Evolutionary conservation across 371 early-diverging fungal genomes (phyloP).

Genomic region (Phascolomyces articulosus): DNA sequence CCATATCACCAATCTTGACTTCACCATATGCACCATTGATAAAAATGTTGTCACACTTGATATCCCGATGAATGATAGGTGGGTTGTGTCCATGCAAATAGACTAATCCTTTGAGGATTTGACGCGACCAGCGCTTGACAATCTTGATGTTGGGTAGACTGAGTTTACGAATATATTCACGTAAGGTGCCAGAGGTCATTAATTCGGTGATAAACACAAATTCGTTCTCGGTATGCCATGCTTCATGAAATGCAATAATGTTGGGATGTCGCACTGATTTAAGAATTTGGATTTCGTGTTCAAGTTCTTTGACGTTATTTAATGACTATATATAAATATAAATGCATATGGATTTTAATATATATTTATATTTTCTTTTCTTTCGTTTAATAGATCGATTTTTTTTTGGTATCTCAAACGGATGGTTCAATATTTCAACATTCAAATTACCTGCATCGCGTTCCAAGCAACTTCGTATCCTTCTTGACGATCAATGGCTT

Average conservation of each 20-base stretch:
- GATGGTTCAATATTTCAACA: too few relatives aligned
- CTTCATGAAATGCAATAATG: constrained; percentile 76
- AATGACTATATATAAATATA: constrained; percentile 49
- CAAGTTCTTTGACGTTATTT: constrained; percentile 53
- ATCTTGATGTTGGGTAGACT: constrained; percentile 64
- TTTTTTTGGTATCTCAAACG: too few relatives aligned
- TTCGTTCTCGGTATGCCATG: constrained; percentile 64
- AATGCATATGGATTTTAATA: too few relatives aligned
- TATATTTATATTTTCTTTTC: too few relatives aligned
- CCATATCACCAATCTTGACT: constrained; percentile 86
- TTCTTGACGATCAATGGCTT: constrained; percentile 81
- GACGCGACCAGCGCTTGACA: constrained; percentile 70
- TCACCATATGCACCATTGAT: constrained; percentile 82
- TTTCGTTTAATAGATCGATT: too few relatives aligned
- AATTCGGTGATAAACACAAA: constrained; percentile 83
- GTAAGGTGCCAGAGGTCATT: constrained; percentile 82
- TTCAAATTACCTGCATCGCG: constrained; percentile 43
- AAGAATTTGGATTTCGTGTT: constrained; percentile 73
- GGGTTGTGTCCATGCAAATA: constrained; percentile 78
- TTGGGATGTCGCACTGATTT: constrained; percentile 74
- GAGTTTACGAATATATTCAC: constrained; percentile 61
- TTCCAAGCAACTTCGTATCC: constrained; percentile 91
- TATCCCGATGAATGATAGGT: constrained; percentile 83
- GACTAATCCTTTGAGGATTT: constrained; percentile 74
- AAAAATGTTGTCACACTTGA: constrained; percentile 80